Conservation (phyloP, 305 asterid genomes). For the Fraxinus greggii region DNA sequence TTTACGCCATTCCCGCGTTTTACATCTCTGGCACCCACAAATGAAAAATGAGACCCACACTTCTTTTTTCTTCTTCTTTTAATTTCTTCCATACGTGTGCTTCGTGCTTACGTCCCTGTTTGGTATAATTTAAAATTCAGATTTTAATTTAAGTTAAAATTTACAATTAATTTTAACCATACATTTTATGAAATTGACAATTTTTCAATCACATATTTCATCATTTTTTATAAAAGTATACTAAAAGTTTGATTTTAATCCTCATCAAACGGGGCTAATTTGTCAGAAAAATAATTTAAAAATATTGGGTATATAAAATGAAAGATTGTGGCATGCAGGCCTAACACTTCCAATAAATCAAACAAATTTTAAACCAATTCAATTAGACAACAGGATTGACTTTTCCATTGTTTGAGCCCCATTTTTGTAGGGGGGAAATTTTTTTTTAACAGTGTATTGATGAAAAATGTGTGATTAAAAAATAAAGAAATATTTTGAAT, state of each 20-base stretch:
- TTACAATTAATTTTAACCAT: no score
- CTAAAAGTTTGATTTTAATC: no score
- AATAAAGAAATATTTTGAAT: no score
- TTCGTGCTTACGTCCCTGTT: background rate
- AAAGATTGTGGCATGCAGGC: background rate
- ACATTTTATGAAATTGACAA: background rate
- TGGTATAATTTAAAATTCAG: background rate
- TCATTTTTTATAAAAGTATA: no score
- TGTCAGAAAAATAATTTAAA: background rate
- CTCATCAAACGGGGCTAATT: background rate
- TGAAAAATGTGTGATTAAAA: no score
- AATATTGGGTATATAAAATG: no score
- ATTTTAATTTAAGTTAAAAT: no score
- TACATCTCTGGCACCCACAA: constrained; percentile 16
- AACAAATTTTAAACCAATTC: background rate
- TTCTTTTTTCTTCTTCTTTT: background rate
- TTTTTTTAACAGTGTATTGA: no score
- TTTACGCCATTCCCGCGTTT: constrained; percentile 21
- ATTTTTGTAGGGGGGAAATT: no score
- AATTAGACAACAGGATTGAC: background rate
- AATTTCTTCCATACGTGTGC: background rate
- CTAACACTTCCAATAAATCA: background rate
- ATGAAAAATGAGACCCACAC: background rate
- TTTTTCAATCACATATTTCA: no score
- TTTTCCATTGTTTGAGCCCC: background rate